Evolutionary conservation across 2,329 filamentous ascomycete species (phyloP).

Genomic region (Cladosporium sp.): DNA sequence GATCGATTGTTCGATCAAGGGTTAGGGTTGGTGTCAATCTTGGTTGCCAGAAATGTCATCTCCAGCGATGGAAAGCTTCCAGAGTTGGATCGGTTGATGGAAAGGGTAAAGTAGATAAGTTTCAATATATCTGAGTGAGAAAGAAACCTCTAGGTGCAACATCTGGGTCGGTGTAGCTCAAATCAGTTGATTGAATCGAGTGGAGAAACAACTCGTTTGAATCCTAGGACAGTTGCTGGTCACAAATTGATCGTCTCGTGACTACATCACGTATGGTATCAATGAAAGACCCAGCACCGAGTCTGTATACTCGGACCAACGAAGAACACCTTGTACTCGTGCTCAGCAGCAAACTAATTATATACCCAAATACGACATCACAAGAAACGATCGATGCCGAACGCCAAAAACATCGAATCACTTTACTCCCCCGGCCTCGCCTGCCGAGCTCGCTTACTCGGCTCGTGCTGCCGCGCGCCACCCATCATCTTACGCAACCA

Average conservation of each 20-base stretch:
- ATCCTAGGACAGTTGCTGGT: too few relatives aligned
- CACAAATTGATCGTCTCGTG: too few relatives aligned
- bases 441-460: slow-evolving; percentile 8
- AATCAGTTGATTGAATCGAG: too few relatives aligned
- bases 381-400: background rate
- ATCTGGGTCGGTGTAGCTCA: too few relatives aligned
- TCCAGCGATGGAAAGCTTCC: background rate
- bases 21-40: background rate
- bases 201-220: too few relatives aligned
- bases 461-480: slow-evolving; percentile 9
- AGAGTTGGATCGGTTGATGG: background rate
- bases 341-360: background rate
- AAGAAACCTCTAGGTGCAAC: too few relatives aligned
- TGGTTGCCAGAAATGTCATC: background rate
- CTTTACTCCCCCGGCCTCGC: slow-evolving; percentile 7
- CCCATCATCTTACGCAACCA: slow-evolving; percentile 7
- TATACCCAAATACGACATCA: background rate
- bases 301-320: background rate
- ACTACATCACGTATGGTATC: too few relatives aligned
- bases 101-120: background rate
- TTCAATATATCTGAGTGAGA: background rate
- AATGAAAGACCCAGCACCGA: background rate
- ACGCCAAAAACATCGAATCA: background rate
- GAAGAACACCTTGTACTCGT: background rate
- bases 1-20: background rate